Evolutionary conservation across 345 rosid species (phyloP).

Genomic region (Lepidium africanum): DNA sequence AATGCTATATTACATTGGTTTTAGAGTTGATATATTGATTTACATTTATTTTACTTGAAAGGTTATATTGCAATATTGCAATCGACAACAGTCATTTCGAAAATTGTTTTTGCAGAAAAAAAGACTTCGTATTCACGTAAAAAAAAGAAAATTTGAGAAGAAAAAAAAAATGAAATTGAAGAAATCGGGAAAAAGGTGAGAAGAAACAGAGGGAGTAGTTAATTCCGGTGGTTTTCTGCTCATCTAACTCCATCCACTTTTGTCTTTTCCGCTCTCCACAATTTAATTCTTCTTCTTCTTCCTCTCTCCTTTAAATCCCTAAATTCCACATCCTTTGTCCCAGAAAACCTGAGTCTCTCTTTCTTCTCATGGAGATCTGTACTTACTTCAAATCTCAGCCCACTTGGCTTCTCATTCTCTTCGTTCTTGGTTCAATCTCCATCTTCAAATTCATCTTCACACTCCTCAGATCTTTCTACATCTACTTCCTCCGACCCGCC

Average conservation of each 20-base stretch:
- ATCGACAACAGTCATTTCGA: no score
- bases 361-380: slow-evolving; percentile 43
- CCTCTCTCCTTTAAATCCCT: slow-evolving; percentile 5
- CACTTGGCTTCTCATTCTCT: slow-evolving; percentile 45
- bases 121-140: no score
- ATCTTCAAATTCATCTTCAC: slow-evolving; percentile 36
- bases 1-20: no score
- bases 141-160: no score
- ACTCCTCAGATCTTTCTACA: slow-evolving; percentile 63
- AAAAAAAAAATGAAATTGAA: background rate
- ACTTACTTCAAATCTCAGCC: slow-evolving; percentile 62
- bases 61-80: no score
- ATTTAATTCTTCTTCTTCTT: background rate
- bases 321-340: background rate
- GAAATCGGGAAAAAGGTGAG: background rate
- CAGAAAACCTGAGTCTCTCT: background rate
- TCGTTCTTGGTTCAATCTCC: slow-evolving; percentile 51
- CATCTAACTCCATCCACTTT: slow-evolving; percentile 47
- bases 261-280: background rate
- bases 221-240: slow-evolving; percentile 59
- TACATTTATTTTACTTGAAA: no score
- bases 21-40: no score
- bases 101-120: no score
- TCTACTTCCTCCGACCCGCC: slow-evolving; percentile 71
- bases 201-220: slow-evolving; percentile 26